Percentiles rank a stretch among this genome's conserved stretches.
Evolutionary conservation across 129 eudicot genomes (phyloP).

Genomic region (Scalesia atractyloides): DNA sequence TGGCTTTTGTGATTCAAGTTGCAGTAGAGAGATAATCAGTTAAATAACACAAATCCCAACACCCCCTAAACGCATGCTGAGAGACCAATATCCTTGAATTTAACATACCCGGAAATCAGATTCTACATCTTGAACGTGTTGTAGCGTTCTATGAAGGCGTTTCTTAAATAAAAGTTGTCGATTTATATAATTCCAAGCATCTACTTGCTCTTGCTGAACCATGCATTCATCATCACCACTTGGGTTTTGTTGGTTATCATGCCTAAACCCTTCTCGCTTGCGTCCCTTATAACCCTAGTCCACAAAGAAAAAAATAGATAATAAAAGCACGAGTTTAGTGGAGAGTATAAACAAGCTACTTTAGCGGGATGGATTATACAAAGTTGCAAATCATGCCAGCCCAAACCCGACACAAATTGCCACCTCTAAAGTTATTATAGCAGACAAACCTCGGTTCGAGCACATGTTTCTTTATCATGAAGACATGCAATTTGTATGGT

Average conservation of each 20-base stretch:
- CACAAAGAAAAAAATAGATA: neutral
- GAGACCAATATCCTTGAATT: conserved; percentile 9
- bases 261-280: conserved; percentile 56
- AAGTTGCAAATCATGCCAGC: neutral
- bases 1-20: neutral
- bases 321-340: neutral
- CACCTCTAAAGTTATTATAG: neutral
- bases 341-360: no score
- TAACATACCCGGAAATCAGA: conserved; percentile 65
- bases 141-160: conserved; percentile 46
- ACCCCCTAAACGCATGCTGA: neutral
- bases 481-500: conserved; percentile 17
- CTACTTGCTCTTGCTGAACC: conserved; percentile 77
- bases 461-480: conserved; percentile 55
- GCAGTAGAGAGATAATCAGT: neutral
- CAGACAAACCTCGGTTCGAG: conserved; percentile 64
- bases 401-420: neutral
- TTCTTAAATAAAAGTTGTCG: conserved; percentile 41
- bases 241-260: conserved; percentile 34
- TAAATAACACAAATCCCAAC: conserved; percentile 4
- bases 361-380: neutral
- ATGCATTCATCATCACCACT: conserved; percentile 41
- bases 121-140: conserved; percentile 42
- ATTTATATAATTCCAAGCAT: conserved; percentile 79
- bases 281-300: conserved; percentile 65